Evolutionary conservation across 345 rosid species (phyloP).

Genomic region (Citrus mangshanensis): DNA sequence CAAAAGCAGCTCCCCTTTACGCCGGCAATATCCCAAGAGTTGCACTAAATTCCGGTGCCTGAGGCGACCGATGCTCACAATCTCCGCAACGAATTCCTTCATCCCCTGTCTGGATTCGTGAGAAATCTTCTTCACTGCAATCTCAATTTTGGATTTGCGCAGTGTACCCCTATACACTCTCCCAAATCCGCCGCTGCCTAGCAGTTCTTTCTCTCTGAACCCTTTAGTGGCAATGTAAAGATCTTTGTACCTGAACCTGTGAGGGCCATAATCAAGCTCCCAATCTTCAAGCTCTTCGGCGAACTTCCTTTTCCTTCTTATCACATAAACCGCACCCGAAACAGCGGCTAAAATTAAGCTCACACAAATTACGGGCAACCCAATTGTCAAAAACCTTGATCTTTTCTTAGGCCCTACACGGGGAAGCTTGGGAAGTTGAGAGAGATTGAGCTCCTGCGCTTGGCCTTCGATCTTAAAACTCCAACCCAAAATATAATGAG

Average conservation of each 20-base stretch:
- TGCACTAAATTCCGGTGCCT: slow-evolving; percentile 58
- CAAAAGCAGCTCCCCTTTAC: slow-evolving; percentile 55
- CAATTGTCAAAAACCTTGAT: slow-evolving; percentile 38
- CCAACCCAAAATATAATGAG: slow-evolving; percentile 69
- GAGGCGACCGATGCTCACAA: slow-evolving; percentile 50
- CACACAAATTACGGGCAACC: slow-evolving; percentile 38
- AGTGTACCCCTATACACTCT: slow-evolving; percentile 57
- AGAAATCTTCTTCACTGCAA: slow-evolving; percentile 63
- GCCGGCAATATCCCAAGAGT: slow-evolving; percentile 55
- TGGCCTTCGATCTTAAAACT: slow-evolving; percentile 47
- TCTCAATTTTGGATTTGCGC: slow-evolving; percentile 35
- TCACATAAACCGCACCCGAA: slow-evolving; percentile 15
- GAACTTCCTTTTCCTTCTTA: slow-evolving; percentile 48
- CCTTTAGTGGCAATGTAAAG: slow-evolving; percentile 63
- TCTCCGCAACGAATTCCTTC: slow-evolving; percentile 58
- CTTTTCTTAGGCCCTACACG: slow-evolving; percentile 26
- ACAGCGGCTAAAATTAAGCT: slow-evolving; percentile 21
- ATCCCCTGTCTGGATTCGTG: slow-evolving; percentile 67
- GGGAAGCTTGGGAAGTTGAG: slow-evolving; percentile 64
- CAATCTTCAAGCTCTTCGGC: slow-evolving; percentile 71
- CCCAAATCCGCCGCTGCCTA: slow-evolving; percentile 71
- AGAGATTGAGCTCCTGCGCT: slow-evolving; percentile 39
- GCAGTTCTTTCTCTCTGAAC: slow-evolving; percentile 49
- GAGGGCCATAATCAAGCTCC: slow-evolving; percentile 66
- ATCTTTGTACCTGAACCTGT: slow-evolving; percentile 59